Base-by-base conservation (phyloP, 176 grass and related monocot species). In the Lolium multiflorum region DNA sequence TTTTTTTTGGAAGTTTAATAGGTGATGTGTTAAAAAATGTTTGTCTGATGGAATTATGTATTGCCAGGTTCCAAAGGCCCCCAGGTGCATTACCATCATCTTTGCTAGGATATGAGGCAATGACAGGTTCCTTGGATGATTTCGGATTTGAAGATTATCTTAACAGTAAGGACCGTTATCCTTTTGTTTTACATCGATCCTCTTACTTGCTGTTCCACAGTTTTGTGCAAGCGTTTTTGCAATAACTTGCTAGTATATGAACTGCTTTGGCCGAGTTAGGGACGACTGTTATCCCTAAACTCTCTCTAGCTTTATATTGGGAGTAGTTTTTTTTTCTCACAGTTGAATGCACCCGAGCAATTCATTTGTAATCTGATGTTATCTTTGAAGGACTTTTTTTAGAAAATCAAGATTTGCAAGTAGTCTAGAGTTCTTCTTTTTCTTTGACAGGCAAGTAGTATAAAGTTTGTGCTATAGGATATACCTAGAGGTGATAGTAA, bases 101-200 rank as follows among this genome's bases (percentile, higher is more conserved):
- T 55, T 86, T 95, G 93, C 87, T 98, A 55, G 96, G 96, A 81
- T 92, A 92, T 78, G 93, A 98, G 84, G 93, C 90, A 54, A 79
- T 98, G 61, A 98, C 96, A 14, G 96, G 96, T 92, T 81, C 89
- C 79, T 90, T 98, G 83, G 96, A 98, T 82, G 93, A 95, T 87
- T 98, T 98, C 84, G 96, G 90, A 18, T 93, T 98, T 84, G 96
- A 98, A 83, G 96, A 98, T 91, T 98, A 98, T 83, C 87, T 98
- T 54, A 98, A 98, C 73, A 41, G 96, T 98, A 98, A 82, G 73
- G 22, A 26, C 48, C 48, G 60, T 11, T 71, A 9, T 77, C 31
- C 54, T 77, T 82, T 60, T 10, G 3, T 43, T 75, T 4, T 81
- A 20, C 10, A 59, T 35, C 37, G 35, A 31, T 55, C 51, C 6